Evolutionary conservation across 2,329 filamentous ascomycete species (phyloP).

Genomic region (Ophidiomyces ophidiicola): DNA sequence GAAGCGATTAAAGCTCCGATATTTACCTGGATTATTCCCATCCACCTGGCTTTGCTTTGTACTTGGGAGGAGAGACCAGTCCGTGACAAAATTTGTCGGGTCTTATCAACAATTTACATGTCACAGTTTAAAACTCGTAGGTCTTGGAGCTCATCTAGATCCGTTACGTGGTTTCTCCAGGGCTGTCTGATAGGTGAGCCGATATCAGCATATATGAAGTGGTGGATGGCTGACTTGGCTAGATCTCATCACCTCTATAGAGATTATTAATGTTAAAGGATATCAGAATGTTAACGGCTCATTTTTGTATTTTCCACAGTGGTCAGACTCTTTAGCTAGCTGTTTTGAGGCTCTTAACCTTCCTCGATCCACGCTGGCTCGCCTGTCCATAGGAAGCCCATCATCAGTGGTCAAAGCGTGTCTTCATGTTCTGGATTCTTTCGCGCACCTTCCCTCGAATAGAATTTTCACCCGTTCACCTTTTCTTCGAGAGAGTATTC

Average conservation of each 20-base stretch:
- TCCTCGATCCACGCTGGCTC: constrained; percentile 21
- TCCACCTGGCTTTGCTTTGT: constrained; percentile 39
- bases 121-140: constrained; percentile 26
- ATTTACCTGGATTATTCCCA: constrained; percentile 43
- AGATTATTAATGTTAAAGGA: constrained; percentile 20
- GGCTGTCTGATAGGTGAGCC: constrained; percentile 29
- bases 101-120: constrained; percentile 25
- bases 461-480: constrained; percentile 16
- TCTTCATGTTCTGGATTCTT: constrained; percentile 24
- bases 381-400: constrained; percentile 22
- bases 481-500: constrained; percentile 24
- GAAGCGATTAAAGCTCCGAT: constrained; percentile 36
- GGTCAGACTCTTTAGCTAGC: constrained; percentile 19
- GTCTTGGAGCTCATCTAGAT: constrained; percentile 21
- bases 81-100: constrained; percentile 28
- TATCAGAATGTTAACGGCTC: constrained; percentile 8
- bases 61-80: constrained; percentile 32
- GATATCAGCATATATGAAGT: neutral
- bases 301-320: constrained; percentile 19
- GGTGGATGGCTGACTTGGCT: constrained; percentile 8
- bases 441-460: constrained; percentile 15
- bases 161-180: constrained; percentile 25
- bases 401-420: constrained; percentile 19
- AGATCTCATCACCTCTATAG: constrained; percentile 38
- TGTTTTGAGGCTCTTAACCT: constrained; percentile 25